Evolutionary conservation across 2,329 filamentous ascomycete species (phyloP), one percentile per base, ranked within the genome.

Genomic region (Stagonosporopsis vannaccii): DNA sequence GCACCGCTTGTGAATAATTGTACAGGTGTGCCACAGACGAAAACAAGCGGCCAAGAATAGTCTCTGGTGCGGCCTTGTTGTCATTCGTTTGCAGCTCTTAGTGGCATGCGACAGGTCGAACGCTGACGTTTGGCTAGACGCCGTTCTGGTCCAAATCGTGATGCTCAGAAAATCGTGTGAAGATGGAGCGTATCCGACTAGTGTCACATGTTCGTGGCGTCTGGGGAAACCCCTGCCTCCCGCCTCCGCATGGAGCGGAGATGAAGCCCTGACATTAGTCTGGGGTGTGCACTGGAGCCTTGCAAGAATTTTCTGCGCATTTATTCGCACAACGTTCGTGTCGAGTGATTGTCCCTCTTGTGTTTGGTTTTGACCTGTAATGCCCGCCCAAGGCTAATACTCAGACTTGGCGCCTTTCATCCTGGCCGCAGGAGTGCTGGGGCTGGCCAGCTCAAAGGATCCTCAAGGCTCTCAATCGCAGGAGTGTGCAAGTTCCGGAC

Each of bases 191-290:
- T 23, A 20, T 5, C 20, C 15, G 4, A 19, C 12, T 15, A n/a
- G 13, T 51, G 19, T 20, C 25, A 15, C 33, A 26, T n/a, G 26
- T 35, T 11, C 28, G 32, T 42, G 30, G 35, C 40, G 36, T 47
- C 36, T 49, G 41, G 35, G 23, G 36, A 46, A 20, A 22, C n/a
- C 17, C 12, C n/a, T 17, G 44, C 15, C 8, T 49, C 28, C 40
- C 35, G 46, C 41, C 53, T 44, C 46, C 41, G 42, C 53, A 46
- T 19, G 48, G 43, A 19, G 22, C 45, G 45, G 45, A 44, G 22
- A 44, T 49, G 26, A 40, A n/a, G 4, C 22, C 33, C 44, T 50
- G 32, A 40, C 40, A 25, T 44, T 22, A 12, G 22, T 40, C 39
- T 13, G 20, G 32, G 32, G 33, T 37, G 33, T 37, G 20, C n/a